phyloP scores from a whole-genome alignment of 2,329 filamentous ascomycete species.

The Didymella pinodella region DNA sequence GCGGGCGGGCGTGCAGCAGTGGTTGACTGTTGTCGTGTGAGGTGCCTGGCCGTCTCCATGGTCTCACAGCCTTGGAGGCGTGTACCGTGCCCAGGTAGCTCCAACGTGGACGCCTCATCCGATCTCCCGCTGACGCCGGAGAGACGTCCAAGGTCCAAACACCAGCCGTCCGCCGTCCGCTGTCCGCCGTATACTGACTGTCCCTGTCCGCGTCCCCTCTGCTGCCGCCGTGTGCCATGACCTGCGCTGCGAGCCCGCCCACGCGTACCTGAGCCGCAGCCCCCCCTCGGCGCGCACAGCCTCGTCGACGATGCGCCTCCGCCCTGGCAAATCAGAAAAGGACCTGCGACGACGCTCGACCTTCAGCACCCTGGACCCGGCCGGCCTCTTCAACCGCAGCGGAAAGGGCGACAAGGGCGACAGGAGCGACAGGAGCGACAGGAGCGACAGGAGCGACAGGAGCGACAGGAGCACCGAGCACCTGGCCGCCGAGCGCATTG shows the following conservation, averaged over 20 bases:
- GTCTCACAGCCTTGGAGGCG: no score
- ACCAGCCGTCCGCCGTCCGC: not conserved
- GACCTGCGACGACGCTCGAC: constrained; percentile 46
- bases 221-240: constrained; percentile 44
- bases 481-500: constrained; percentile 30
- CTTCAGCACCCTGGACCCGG: constrained; percentile 55
- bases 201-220: not conserved
- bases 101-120: not conserved
- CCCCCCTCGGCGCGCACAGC: constrained; percentile 40
- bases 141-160: not conserved
- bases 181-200: not conserved
- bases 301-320: constrained; percentile 47
- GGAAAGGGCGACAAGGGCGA: constrained; percentile 35
- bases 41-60: not conserved
- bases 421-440: constrained; percentile 30
- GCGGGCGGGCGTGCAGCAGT: not conserved
- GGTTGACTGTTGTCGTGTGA: not conserved
- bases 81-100: not conserved
- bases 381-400: constrained; percentile 47
- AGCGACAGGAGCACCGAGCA: constrained; percentile 35
- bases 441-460: constrained; percentile 22
- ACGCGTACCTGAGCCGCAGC: constrained; percentile 49
- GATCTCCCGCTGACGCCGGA: constrained; percentile 3
- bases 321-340: constrained; percentile 50
- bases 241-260: constrained; percentile 33